These are phyloP conservation scores for Amborella trichopoda DNA, from an alignment of 164 flowering plant genomes.

Conservation along the genomic window DNA sequence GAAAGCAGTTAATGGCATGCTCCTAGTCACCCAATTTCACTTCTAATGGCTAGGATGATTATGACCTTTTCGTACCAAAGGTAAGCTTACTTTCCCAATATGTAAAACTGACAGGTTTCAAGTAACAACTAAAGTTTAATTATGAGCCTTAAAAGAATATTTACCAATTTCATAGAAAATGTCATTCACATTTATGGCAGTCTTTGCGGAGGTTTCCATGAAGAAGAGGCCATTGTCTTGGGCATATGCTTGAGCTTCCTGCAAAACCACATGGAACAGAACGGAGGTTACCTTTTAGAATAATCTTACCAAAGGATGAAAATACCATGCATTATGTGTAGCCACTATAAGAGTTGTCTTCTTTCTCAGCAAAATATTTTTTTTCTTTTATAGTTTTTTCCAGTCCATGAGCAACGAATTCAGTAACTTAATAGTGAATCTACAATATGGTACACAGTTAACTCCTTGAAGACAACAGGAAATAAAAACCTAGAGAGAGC, in stretches of 20 bases:
- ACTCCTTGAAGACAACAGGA: too few relatives aligned
- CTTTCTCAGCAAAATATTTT: too few relatives aligned
- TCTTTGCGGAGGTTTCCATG: slow-evolving; percentile 61
- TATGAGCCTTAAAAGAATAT: neutral
- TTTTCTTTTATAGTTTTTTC: too few relatives aligned
- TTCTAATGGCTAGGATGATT: neutral
- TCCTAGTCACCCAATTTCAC: neutral
- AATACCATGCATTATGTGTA: too few relatives aligned
- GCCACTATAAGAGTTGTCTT: too few relatives aligned
- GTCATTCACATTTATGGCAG: slow-evolving; percentile 45
- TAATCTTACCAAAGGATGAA: too few relatives aligned
- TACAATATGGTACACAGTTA: too few relatives aligned
- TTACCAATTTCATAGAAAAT: slow-evolving; percentile 54
- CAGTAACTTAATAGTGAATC: too few relatives aligned
- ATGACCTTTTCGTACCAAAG: neutral
- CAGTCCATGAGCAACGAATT: too few relatives aligned
- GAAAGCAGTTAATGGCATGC: neutral
- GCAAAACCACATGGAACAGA: too few relatives aligned
- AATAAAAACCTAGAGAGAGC: too few relatives aligned
- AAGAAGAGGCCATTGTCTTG: slow-evolving; percentile 52
- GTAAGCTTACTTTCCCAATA: neutral
- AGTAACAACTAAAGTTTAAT: neutral
- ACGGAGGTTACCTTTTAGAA: too few relatives aligned
- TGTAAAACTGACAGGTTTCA: neutral
- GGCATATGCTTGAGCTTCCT: slow-evolving; percentile 46